Percentiles rank a stretch among this genome's conserved stretches.
Conservation (phyloP, 768 basidiomycete species). For the Phylloporus sp. region DNA sequence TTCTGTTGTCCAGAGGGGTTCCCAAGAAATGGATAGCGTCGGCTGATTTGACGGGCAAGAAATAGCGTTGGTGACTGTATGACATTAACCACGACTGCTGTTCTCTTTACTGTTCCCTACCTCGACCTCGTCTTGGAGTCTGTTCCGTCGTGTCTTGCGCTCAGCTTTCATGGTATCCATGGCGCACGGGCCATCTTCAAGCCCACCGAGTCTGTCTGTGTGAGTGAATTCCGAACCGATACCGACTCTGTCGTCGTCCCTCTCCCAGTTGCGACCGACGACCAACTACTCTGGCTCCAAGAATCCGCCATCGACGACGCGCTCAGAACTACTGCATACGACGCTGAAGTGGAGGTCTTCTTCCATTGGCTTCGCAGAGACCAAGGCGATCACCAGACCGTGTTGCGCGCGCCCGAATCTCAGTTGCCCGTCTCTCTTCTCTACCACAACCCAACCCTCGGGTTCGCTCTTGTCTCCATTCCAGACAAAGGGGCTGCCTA, state of each 20-base stretch:
- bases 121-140: slow-evolving; percentile 11
- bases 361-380: slow-evolving; percentile 29
- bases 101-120: slow-evolving; percentile 23
- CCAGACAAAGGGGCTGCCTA: slow-evolving; percentile 34
- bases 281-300: slow-evolving; percentile 60
- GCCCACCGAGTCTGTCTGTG: slow-evolving; percentile 39
- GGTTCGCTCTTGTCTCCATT: slow-evolving; percentile 51
- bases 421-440: slow-evolving; percentile 34
- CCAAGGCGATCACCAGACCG: slow-evolving; percentile 16
- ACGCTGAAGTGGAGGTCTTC: slow-evolving; percentile 36
- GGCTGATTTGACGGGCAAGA: slow-evolving; percentile 44
- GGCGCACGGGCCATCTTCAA: slow-evolving; percentile 50
- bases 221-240: slow-evolving; percentile 12
- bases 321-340: slow-evolving; percentile 34
- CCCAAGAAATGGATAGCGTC: slow-evolving; percentile 80
- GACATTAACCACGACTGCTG: slow-evolving; percentile 8
- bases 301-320: slow-evolving; percentile 47
- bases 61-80: too few relatives aligned
- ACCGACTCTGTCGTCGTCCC: slow-evolving; percentile 5
- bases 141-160: slow-evolving; percentile 41
- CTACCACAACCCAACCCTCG: slow-evolving; percentile 32
- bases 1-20: slow-evolving; percentile 65
- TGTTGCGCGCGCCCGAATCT: slow-evolving; percentile 9
- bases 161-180: slow-evolving; percentile 55
- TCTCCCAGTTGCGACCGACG: slow-evolving; percentile 25